Evolutionary conservation across 306 rosid genomes (phyloP).

Genomic region (Castanopsis chinensis): DNA sequence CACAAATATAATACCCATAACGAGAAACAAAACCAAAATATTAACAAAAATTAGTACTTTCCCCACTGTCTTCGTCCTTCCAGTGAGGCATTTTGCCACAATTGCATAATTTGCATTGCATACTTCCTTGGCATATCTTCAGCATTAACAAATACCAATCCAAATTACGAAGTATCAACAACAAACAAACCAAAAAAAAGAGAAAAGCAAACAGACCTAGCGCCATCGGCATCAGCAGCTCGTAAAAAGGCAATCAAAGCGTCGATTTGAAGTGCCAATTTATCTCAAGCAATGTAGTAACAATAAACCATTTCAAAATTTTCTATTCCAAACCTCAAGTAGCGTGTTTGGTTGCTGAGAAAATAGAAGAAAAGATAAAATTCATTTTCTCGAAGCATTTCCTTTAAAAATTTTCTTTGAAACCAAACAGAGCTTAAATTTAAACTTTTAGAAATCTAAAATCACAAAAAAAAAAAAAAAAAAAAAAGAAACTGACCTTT

Average conservation of each 20-base stretch:
- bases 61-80: slow-evolving; percentile 79
- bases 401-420: not conserved
- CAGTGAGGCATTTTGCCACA: slow-evolving; percentile 92
- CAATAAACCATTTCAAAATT: not conserved
- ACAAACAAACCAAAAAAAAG: not conserved
- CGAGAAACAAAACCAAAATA: too few species aligned
- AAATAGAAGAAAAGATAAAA: not conserved
- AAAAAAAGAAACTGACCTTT: slow-evolving; percentile 54
- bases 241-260: slow-evolving; percentile 86
- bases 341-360: not conserved
- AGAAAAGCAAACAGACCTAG: slow-evolving; percentile 43
- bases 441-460: not conserved
- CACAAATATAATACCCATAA: too few species aligned
- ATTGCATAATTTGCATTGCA: slow-evolving; percentile 90
- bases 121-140: slow-evolving; percentile 80
- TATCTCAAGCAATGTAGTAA: not conserved
- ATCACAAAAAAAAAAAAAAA: not conserved
- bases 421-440: slow-evolving; percentile 12
- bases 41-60: too few species aligned
- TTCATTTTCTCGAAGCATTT: not conserved
- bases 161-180: not conserved
- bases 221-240: slow-evolving; percentile 95
- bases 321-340: not conserved
- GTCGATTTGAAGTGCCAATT: slow-evolving; percentile 31
- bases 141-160: not conserved